A percentile compares a stretch with the other conserved stretches of the same genome.
Conservation (phyloP, 2,329 filamentous ascomycete genomes). For the Trichophaea hybrida region DNA sequence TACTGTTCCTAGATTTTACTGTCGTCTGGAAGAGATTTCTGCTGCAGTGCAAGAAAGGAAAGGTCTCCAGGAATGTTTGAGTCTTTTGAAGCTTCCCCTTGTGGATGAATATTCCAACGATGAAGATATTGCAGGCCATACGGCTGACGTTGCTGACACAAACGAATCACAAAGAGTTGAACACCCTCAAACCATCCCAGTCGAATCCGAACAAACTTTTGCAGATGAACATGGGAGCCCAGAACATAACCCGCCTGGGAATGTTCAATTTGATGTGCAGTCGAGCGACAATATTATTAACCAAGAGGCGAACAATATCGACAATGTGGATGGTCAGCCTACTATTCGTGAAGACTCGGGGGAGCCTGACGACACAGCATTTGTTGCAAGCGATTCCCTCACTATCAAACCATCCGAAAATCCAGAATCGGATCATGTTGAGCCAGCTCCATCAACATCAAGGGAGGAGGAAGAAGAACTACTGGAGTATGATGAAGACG, state of each 20-base stretch:
- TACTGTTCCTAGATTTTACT: not conserved
- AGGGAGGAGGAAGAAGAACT: slow-evolving; percentile 12
- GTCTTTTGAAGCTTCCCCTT: not conserved
- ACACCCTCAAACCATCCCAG: no score
- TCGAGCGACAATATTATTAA: no score
- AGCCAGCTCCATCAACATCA: not conserved
- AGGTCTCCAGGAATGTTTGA: slow-evolving; percentile 4
- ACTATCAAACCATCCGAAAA: not conserved
- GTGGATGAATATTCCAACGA: not conserved
- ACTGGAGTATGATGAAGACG: slow-evolving; percentile 17
- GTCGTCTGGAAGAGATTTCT: not conserved
- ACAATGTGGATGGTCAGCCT: not conserved
- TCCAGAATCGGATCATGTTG: not conserved
- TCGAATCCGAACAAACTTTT: no score
- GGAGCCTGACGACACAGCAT: not conserved
- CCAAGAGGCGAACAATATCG: no score
- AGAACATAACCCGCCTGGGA: no score
- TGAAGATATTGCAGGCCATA: slow-evolving; percentile 11
- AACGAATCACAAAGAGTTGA: slow-evolving; percentile 6
- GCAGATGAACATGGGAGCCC: no score
- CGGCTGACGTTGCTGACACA: slow-evolving; percentile 10
- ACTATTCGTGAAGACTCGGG: not conserved
- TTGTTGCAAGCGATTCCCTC: not conserved
- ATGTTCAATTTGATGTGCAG: no score
- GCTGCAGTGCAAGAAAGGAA: slow-evolving; percentile 5